Conservation (phyloP, 139 green algal species). For the Closterium sp. region DNA sequence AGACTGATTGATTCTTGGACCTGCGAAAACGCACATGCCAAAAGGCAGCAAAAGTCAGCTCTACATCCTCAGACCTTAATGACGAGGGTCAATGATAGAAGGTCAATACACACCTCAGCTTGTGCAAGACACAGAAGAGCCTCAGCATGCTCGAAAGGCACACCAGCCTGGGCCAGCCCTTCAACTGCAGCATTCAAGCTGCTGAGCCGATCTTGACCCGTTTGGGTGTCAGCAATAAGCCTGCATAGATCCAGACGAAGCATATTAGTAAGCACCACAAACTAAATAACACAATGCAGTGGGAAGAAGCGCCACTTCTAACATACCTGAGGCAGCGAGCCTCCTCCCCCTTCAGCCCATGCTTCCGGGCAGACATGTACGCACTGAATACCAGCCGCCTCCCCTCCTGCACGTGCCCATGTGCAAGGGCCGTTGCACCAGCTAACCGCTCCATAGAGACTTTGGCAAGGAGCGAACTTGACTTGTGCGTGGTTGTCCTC, state of each 20-base stretch:
- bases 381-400: not conserved
- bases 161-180: not conserved
- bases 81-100: not conserved
- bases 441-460: not conserved
- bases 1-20: not conserved
- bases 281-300: too few species aligned
- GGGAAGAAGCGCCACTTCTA: too few species aligned
- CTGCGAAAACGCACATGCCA: not conserved
- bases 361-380: not conserved
- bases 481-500: not conserved
- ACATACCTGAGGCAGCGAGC: not conserved
- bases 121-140: not conserved
- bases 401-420: not conserved
- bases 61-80: not conserved
- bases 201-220: not conserved
- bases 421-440: not conserved
- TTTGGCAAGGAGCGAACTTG: not conserved
- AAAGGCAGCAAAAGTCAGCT: not conserved
- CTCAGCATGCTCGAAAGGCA: not conserved
- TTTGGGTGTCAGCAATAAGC: not conserved
- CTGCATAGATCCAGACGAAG: too few species aligned
- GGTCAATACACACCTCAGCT: not conserved
- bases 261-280: too few species aligned
- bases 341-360: not conserved
- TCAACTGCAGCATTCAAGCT: not conserved